Conservation (phyloP, 2,329 filamentous ascomycete genomes). For the Venturiaceae sp. region DNA sequence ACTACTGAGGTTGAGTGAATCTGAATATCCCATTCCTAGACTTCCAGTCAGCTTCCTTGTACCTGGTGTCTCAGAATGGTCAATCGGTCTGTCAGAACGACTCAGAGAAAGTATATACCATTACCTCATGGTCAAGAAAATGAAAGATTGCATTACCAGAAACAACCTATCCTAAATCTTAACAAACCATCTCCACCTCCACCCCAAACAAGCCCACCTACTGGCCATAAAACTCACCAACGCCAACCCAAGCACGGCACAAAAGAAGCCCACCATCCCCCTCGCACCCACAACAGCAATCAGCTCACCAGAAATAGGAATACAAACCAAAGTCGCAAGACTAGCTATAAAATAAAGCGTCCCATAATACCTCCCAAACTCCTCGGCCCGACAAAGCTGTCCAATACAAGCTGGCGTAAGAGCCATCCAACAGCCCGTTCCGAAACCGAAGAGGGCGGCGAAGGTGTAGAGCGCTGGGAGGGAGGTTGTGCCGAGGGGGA, state of each 20-base stretch:
- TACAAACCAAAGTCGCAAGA: conserved; percentile 24
- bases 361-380: conserved; percentile 5
- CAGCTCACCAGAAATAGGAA: conserved; percentile 25
- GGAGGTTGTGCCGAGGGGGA: conserved; percentile 20
- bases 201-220: conserved; percentile 24
- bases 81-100: too few species aligned
- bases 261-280: conserved; percentile 24
- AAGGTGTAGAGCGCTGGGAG: conserved; percentile 16
- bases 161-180: conserved; percentile 12
- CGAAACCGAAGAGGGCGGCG: conserved; percentile 6
- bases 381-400: conserved; percentile 2
- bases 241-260: conserved; percentile 21
- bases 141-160: too few species aligned
- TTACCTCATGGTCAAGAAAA: too few species aligned
- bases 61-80: too few species aligned
- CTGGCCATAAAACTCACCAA: conserved; percentile 21
- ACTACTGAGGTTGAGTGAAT: too few species aligned
- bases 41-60: too few species aligned
- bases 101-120: too few species aligned
- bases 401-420: conserved; percentile 4
- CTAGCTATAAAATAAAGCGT: conserved; percentile 22
- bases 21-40: too few species aligned
- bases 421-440: conserved; percentile 7
- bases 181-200: conserved; percentile 19
- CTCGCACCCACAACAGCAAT: conserved; percentile 22